Evolutionary conservation across 352 stramenopile genomes (phyloP), one percentile per base, ranked within the genome.

Genomic region (Lagenidium giganteum): DNA sequence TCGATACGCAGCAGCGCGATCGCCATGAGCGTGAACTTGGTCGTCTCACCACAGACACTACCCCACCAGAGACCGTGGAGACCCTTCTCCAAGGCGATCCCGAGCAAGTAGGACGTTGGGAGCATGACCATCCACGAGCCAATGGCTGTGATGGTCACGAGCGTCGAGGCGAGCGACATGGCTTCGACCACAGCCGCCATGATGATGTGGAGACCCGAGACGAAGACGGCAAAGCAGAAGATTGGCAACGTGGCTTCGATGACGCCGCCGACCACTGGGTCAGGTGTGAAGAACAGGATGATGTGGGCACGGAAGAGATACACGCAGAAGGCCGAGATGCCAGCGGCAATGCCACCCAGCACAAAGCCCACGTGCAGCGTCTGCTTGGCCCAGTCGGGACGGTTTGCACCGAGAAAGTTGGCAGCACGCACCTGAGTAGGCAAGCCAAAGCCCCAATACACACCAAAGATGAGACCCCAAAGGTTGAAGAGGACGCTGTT

Each of bases 401-500:
- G 65, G 32, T 88, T 83, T 0, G 75, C 75, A 3, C 80, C 76
- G 3, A 92, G 57, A 27, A 84, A 89, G 37, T 89, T 92, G 30
- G 80, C 80, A 0, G 61, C 57, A 12, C 77, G 74, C 46, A 92
- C 80, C 64, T 92, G 80, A 5, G 72, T 88, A 5, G 80, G 74
- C 16, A 87, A 59, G 13, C 74, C 80, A 56, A 92, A 88, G 44
- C 80, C 80, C 80, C 80, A 92, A 45, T 86, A 92, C n/a, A 93
- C 50, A 11, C 66, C 78, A 29, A 86, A 93, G 48, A 93, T 72
- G 31, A 93, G 69, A 0, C 75, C 76, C 77, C 81, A 93, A 25
- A 93, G 58, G 47, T 82, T 88, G 51, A 83, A 89, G 29, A 93
- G 60, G 29, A 93, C 81, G 47, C 70, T 86, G 66, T 89, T 90